A percentile compares a stretch with the other conserved stretches of the same genome.
Conservation (phyloP, 148 eudicot genomes). For the Polygonum aviculare region DNA sequence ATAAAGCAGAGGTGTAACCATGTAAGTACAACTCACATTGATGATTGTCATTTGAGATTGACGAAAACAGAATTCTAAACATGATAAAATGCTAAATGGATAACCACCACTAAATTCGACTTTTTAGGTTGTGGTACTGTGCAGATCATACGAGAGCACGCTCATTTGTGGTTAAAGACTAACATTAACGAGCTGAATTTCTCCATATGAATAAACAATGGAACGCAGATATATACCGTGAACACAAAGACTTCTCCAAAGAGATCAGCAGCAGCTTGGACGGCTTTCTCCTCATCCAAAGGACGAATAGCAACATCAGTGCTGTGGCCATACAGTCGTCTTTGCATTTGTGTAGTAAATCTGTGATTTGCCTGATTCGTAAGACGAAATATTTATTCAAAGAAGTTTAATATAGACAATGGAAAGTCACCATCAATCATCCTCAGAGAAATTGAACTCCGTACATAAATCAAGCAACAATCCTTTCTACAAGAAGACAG, state of each 20-base stretch:
- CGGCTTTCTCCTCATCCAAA: conserved; percentile 80
- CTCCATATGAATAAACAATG: neutral
- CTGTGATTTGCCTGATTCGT: conserved; percentile 67
- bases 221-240: conserved; percentile 33
- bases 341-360: conserved; percentile 63
- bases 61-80: neutral
- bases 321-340: conserved; percentile 73
- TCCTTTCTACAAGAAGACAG: neutral
- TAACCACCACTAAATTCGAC: neutral
- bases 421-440: neutral
- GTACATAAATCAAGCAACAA: neutral
- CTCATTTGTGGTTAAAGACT: neutral
- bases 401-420: neutral
- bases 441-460: neutral
- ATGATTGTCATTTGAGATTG: neutral
- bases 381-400: conserved; percentile 7
- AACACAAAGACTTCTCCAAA: conserved; percentile 80
- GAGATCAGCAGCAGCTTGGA: conserved; percentile 89
- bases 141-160: neutral
- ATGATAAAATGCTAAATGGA: neutral
- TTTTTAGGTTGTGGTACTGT: neutral
- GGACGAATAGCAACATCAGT: conserved; percentile 90
- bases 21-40: conserved; percentile 1
- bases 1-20: neutral
- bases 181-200: neutral